Base-by-base conservation (phyloP, 805 yeast species). In the Kregervanrija delftensis region DNA sequence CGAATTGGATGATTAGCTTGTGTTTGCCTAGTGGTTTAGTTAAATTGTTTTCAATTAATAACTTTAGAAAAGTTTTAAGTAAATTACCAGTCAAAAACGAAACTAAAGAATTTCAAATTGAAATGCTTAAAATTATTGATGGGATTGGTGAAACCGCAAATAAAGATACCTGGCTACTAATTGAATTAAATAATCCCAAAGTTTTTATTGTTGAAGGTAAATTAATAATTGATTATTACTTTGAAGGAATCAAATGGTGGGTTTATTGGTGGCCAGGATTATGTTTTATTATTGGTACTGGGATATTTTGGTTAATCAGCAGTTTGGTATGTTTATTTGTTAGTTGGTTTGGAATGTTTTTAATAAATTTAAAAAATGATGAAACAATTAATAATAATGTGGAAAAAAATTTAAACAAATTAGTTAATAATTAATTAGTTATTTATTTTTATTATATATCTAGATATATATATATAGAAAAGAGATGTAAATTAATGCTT, bases 231-330 rank as follows among this genome's bases (percentile, higher is more conserved):
- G 49, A 50, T 32, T 50, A 49, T 40, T 41, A 30, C 3, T 40
- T 50, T 17, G 30, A 39, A 8, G 53, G 53, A 2, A 8, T 50
- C 11, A 38, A 51, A 37, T 45, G 45, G 40, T 47, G 50, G 49
- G 41, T 47, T 13, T 50, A 50, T 30, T 50, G 53, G 53, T 50
- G 53, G 53, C 53, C 53, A 2, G 53, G 53, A 3, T 38, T 47
- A 32, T 45, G 49, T 16, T 45, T 47, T 35, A 31, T 47, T 5
- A 14, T 50, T 39, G 53, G 53, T 3, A 49, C 48, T 3, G 13
- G 28, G 4, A 11, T 41, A 2, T 36, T 50, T 13, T 50, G 53
- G 53, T 15, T 31, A 8, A 10, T 45, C 3, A 42, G 46, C 11
- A 35, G 44, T 14, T 11, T 44, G 8, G 40, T 39, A 3, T 49